Base-by-base conservation (phyloP, 2,329 filamentous ascomycete genomes). In the Sphaerulina musiva region DNA sequence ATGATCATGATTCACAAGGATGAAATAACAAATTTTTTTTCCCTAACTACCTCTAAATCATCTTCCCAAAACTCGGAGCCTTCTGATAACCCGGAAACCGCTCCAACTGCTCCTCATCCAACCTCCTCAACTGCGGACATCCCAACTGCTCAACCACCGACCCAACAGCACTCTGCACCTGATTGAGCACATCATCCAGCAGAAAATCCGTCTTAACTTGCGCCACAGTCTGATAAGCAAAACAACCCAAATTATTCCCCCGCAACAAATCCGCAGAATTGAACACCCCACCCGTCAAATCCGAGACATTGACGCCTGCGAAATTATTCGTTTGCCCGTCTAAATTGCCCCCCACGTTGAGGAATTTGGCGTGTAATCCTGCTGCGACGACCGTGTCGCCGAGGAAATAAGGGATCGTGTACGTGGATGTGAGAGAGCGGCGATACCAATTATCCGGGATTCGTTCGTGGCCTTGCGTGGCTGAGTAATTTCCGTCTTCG, bases 261-360 rank as follows among this genome's bases (percentile, higher is more conserved):
- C 64, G 48, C 44, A 62, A 49, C 1, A 66, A 53, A 32, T 57
- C 59, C 10, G 51, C 53, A 14, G 50, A 42, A 58, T 76, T 78
- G 57, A 74, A 72, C 0, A 78, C 63, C 23, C 73, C 73, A 9
- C 67, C 66, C 12, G 70, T 72, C 9, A 75, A 53, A 44, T 72
- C 61, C 8, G 43, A 53, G 4, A 71, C 57, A 50, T 73, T 61
- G 29, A 73, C 52, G 4, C 68, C 68, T 26, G 64, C 63, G 58
- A 72, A 72, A 39, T 66, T 66, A 59, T 72, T 68, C 9, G 59
- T 57, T 20, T 63, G 67, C 43, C 70, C 69, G 11, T 68, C 68
- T 11, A 61, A 52, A 62, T 72, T 65, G 63, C 72, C 70, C 31
- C 70, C 70, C 31, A 72, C 58, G 53, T 59, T 52, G 40, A 63